These are phyloP conservation scores for Echites panduratus DNA, from an alignment of 257 asterid genomes.

Conservation along the genomic window DNA sequence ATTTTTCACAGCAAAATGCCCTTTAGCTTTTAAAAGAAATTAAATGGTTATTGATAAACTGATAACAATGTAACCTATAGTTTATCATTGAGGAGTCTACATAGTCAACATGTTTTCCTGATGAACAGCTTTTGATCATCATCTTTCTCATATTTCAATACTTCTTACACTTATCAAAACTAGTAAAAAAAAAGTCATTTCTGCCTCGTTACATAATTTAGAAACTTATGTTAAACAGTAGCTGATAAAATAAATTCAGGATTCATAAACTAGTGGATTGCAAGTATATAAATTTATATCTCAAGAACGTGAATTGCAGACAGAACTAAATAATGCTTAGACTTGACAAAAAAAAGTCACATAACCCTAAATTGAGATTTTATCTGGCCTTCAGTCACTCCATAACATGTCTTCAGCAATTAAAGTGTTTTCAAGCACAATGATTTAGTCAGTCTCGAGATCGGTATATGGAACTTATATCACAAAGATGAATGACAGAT, in stretches of 20 bases:
- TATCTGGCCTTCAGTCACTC: neutral
- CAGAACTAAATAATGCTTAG: neutral
- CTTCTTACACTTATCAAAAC: neutral
- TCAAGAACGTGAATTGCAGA: neutral
- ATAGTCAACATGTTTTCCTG: neutral
- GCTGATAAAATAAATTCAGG: neutral
- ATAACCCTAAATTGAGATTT: neutral
- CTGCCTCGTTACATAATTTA: neutral
- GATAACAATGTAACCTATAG: neutral
- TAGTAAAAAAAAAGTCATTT: neutral
- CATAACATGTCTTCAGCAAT: neutral
- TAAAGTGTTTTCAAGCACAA: neutral
- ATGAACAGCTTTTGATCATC: neutral
- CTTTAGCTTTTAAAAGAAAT: neutral
- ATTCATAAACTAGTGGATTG: neutral
- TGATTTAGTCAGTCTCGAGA: neutral
- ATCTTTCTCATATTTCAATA: neutral
- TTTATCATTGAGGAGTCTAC: neutral
- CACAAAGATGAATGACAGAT: neutral
- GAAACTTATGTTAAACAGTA: neutral
- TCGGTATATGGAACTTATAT: neutral
- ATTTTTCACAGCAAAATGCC: neutral
- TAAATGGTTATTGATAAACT: neutral
- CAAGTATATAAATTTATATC: neutral
- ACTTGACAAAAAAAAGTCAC: neutral